A percentile compares a stretch with the other conserved stretches of the same genome.
Evolutionary conservation across 1,139 yeast genomes (phyloP).

Genomic region (Suhomyces atakaporum): DNA sequence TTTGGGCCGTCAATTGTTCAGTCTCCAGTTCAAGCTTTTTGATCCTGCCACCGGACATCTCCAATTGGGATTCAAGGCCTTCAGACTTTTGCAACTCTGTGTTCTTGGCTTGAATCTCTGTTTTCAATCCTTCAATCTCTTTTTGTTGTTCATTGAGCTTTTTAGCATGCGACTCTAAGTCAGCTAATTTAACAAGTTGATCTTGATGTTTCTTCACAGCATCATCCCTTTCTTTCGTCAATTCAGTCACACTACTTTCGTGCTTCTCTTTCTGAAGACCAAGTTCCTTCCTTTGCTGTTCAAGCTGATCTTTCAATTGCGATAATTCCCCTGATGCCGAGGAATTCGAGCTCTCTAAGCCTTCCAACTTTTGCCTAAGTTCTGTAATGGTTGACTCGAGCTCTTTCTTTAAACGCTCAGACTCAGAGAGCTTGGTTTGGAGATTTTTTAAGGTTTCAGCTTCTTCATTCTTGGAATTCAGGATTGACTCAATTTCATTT

Average conservation of each 20-base stretch:
- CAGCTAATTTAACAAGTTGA: background rate
- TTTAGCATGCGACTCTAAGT: background rate
- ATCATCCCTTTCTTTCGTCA: background rate
- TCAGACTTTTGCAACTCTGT: background rate
- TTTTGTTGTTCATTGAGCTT: background rate
- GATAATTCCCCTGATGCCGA: background rate
- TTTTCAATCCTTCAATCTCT: slow-evolving; percentile 3
- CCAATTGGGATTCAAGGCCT: slow-evolving; percentile 2
- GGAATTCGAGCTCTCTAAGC: background rate
- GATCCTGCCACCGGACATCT: background rate
- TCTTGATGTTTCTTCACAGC: background rate
- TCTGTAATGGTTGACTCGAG: background rate
- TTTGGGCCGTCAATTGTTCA: slow-evolving; percentile 1
- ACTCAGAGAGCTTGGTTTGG: background rate
- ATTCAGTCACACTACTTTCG: slow-evolving; percentile 4
- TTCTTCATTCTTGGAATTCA: background rate
- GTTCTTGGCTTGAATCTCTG: slow-evolving; percentile 1
- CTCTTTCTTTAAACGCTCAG: background rate
- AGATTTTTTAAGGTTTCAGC: background rate
- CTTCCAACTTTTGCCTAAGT: background rate
- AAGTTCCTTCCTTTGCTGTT: slow-evolving; percentile 1
- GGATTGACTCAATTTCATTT: background rate
- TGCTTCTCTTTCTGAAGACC: slow-evolving; percentile 2
- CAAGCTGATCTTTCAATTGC: slow-evolving; percentile 1
- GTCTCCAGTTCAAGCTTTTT: background rate